These are phyloP conservation scores for Fusarium stilboides DNA, from an alignment of 2,329 filamentous ascomycete genomes.

Conservation along the genomic window DNA sequence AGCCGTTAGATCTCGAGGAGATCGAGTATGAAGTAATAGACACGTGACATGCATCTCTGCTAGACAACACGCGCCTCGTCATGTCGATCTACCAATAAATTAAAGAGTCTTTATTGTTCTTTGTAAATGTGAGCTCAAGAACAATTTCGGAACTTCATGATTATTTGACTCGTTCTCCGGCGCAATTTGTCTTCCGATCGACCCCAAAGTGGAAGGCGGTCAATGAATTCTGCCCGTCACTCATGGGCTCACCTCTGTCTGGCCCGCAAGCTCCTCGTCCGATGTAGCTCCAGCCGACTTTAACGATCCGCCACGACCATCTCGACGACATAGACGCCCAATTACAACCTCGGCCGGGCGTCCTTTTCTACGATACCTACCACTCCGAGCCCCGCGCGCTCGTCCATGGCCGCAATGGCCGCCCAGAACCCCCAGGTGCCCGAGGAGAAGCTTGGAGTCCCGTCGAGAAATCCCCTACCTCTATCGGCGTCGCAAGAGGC, in stretches of 20 bases:
- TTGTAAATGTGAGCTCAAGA: too few species aligned
- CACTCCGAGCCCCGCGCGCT: constrained; percentile 23
- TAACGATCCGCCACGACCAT: constrained; percentile 14
- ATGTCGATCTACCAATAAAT: too few species aligned
- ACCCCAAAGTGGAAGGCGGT: constrained; percentile 41
- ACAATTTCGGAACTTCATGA: too few species aligned
- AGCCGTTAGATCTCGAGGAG: neutral
- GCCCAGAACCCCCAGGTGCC: constrained; percentile 54
- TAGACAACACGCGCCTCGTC: too few species aligned
- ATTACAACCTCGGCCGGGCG: neutral
- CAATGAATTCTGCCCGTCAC: constrained; percentile 37
- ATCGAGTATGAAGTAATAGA: neutral
- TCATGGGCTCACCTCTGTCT: constrained; percentile 47
- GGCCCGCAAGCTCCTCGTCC: constrained; percentile 47
- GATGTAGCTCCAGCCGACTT: constrained; percentile 36
- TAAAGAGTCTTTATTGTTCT: too few species aligned
- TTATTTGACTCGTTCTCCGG: neutral
- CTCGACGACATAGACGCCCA: neutral
- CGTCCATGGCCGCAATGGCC: constrained; percentile 54
- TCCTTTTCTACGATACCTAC: neutral
- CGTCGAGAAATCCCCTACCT: constrained; percentile 84
- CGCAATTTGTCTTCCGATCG: constrained; percentile 11
- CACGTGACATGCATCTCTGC: too few species aligned
- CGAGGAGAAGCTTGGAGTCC: constrained; percentile 60
- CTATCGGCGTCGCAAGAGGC: constrained; percentile 86